phyloP scores from a whole-genome alignment of 176 grass and related monocot species.

The Aegilops umbellulata region DNA sequence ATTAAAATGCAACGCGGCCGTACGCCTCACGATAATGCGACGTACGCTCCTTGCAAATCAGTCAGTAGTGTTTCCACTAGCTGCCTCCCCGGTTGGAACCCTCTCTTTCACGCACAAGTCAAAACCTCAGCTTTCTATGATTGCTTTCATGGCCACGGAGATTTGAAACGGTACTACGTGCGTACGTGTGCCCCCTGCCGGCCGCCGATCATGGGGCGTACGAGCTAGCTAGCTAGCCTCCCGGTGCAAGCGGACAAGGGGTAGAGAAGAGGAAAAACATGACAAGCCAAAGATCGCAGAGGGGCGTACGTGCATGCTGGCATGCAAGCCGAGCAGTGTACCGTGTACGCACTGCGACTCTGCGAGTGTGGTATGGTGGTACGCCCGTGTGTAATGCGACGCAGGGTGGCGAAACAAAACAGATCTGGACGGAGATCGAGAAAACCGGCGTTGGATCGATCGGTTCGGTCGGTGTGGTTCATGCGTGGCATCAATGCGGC shows the following conservation, averaged over 20 bases:
- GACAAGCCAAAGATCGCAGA: neutral
- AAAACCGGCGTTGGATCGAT: neutral
- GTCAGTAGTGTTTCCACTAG: slow-evolving; percentile 15
- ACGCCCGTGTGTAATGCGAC: neutral
- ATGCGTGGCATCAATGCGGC: slow-evolving; percentile 38
- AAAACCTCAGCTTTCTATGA: neutral
- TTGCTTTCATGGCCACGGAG: neutral
- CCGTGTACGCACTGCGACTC: neutral
- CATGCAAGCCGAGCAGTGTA: neutral
- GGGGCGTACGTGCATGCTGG: too few relatives aligned
- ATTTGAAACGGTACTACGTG: slow-evolving; percentile 17
- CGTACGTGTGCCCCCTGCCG: neutral
- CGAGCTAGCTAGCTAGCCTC: neutral
- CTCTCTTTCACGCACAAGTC: slow-evolving; percentile 3
- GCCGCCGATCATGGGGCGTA: slow-evolving; percentile 17
- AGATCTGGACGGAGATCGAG: too few relatives aligned
- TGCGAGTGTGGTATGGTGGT: neutral
- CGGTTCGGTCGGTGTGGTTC: slow-evolving; percentile 25
- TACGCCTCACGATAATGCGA: neutral
- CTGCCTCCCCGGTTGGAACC: neutral
- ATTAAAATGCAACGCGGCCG: neutral
- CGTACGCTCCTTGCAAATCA: slow-evolving; percentile 15
- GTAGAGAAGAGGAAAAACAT: neutral
- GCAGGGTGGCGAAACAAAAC: neutral
- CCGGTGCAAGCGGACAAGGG: slow-evolving; percentile 24